Conservation (phyloP, 2,329 filamentous ascomycete genomes). For the Exophiala calicioides region DNA sequence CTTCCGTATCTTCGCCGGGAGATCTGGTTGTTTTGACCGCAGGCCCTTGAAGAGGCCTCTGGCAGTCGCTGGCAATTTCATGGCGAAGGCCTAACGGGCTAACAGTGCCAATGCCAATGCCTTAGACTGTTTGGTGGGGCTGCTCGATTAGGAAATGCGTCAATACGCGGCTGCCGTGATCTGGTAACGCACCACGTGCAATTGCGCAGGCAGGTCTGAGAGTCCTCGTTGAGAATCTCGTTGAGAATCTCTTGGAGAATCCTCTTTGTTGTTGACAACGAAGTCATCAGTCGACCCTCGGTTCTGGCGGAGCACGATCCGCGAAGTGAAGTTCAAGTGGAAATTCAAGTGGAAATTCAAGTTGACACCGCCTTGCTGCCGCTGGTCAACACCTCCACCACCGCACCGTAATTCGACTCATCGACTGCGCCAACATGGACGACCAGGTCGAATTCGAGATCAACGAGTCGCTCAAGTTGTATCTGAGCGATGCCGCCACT, state of each 20-base stretch:
- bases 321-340: too few relatives aligned
- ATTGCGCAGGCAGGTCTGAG: too few relatives aligned
- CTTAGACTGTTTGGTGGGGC: conserved; percentile 12
- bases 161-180: too few relatives aligned
- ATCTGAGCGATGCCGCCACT: conserved; percentile 85
- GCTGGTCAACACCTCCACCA: too few relatives aligned
- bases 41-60: conserved; percentile 21
- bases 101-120: conserved; percentile 3
- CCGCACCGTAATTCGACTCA: background rate
- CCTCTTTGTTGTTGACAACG: too few relatives aligned
- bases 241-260: too few relatives aligned
- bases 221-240: too few relatives aligned
- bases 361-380: too few relatives aligned
- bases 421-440: conserved; percentile 52
- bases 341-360: too few relatives aligned
- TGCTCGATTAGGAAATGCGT: conserved; percentile 15
- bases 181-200: too few relatives aligned
- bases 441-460: conserved; percentile 80
- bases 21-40: conserved; percentile 18
- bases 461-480: conserved; percentile 93
- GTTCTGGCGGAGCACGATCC: too few relatives aligned
- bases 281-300: too few relatives aligned
- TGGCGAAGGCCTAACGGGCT: conserved; percentile 7
- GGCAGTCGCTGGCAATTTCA: conserved; percentile 23
- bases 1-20: conserved; percentile 10